phyloP scores from a whole-genome alignment of 2,329 filamentous ascomycete species.

The Colletotrichum chrysophilum region DNA sequence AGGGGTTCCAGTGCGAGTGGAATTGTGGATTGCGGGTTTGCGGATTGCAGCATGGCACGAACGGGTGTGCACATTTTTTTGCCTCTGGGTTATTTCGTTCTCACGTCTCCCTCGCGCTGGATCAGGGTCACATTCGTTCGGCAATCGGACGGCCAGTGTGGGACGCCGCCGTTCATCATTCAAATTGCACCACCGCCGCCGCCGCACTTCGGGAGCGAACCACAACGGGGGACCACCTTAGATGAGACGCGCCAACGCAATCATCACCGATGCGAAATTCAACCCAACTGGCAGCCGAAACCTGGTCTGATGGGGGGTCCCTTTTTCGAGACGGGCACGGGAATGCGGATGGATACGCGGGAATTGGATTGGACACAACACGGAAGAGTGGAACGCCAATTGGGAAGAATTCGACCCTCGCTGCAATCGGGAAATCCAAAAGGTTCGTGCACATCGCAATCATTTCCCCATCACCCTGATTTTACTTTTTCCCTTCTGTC shows the following conservation, averaged over 20 bases:
- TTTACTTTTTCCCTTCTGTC: background rate
- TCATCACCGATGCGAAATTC: background rate
- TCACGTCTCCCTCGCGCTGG: background rate
- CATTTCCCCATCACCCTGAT: background rate
- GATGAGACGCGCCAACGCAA: constrained; percentile 16
- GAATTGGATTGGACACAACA: background rate
- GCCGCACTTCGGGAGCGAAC: background rate
- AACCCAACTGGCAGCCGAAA: background rate
- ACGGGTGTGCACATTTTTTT: background rate
- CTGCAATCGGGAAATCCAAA: background rate
- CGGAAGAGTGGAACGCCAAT: background rate
- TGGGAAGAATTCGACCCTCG: background rate
- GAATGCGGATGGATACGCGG: background rate
- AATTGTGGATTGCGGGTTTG: background rate
- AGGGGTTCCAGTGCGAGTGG: background rate
- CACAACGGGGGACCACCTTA: background rate
- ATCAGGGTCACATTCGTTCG: background rate
- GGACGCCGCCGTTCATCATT: background rate
- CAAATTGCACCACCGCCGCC: background rate
- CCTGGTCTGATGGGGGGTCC: background rate
- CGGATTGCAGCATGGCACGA: background rate
- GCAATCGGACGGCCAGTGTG: background rate
- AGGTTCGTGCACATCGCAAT: background rate
- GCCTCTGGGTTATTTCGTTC: background rate
- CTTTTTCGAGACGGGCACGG: background rate